phyloP scores from a whole-genome alignment of 1,139 yeast genomes.

The Taphrina pruni region DNA sequence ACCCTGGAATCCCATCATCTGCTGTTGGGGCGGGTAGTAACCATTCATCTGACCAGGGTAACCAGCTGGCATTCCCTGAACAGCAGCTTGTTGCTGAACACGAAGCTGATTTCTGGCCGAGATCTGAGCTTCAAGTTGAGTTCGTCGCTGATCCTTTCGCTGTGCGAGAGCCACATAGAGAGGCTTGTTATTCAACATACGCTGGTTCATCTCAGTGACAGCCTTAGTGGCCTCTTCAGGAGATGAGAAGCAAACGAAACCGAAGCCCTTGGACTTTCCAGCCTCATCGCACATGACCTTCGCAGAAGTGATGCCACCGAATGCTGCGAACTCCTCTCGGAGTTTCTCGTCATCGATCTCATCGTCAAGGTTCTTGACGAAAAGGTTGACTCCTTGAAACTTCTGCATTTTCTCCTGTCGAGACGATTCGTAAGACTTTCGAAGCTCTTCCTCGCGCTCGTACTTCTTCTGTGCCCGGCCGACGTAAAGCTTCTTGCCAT shows the following conservation, averaged over 20 bases:
- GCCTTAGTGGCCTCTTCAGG: conserved; percentile 99
- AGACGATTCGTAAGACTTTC: conserved; percentile 91
- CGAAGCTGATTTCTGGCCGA: conserved; percentile 99
- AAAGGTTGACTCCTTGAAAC: conserved; percentile 97
- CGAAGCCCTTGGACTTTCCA: conserved; percentile 97
- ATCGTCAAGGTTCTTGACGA: conserved; percentile 95
- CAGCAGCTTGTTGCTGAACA: conserved; percentile 84
- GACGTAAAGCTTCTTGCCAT: conserved; percentile 86
- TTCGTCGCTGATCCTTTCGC: conserved; percentile 97
- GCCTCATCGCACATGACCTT: conserved; percentile 83
- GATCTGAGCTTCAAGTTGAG: conserved; percentile 96
- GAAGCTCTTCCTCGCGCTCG: conserved; percentile 96
- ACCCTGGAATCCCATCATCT: conserved; percentile 70
- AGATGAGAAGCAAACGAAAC: conserved; percentile 95
- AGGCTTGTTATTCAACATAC: conserved; percentile 94
- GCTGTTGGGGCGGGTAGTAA: conserved; percentile 61
- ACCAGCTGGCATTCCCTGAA: conserved; percentile 88
- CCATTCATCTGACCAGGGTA: conserved; percentile 71
- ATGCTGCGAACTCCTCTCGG: conserved; percentile 89
- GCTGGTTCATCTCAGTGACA: conserved; percentile 97
- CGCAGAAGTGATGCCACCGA: conserved; percentile 94
- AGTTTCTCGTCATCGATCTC: conserved; percentile 87
- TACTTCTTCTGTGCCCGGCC: conserved; percentile 99
- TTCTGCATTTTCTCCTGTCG: conserved; percentile 91
- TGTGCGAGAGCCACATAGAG: conserved; percentile 98